Conservation (phyloP, 202 grass and related monocot species). For the Hordeum pubiflorum region DNA sequence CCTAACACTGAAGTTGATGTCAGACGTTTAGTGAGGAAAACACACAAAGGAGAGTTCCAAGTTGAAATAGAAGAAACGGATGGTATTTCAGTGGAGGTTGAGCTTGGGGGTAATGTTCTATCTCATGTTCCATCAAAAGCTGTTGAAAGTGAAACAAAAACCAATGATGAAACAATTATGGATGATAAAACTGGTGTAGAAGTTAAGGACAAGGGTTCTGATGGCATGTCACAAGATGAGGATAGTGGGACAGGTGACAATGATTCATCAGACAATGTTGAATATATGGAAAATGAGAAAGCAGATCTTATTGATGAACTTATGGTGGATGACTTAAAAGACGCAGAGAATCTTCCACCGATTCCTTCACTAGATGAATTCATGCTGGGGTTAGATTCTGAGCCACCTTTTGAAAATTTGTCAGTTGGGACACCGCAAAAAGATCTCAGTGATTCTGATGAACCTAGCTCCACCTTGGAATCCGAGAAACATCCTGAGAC, state of each 20-base stretch:
- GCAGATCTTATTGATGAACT: conserved; percentile 91
- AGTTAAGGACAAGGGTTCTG: conserved; percentile 47
- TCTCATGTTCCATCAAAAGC: conserved; percentile 39
- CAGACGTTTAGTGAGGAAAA: conserved; percentile 84
- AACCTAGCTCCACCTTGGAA: conserved; percentile 28
- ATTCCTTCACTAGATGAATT: conserved; percentile 90
- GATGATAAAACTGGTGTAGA: conserved; percentile 32
- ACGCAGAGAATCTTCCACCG: conserved; percentile 63
- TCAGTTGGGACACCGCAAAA: conserved; percentile 43
- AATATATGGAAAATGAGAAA: conserved; percentile 55
- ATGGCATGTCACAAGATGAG: conserved; percentile 30
- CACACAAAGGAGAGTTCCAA: conserved; percentile 96
- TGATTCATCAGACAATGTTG: conserved; percentile 28
- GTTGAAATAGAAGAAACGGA: conserved; percentile 81
- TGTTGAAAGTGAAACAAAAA: conserved; percentile 36
- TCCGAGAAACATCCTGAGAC: conserved; percentile 30
- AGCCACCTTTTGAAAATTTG: conserved; percentile 88
- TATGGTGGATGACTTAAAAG: conserved; percentile 82
- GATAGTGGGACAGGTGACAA: conserved; percentile 35
- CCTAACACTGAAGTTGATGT: conserved; percentile 68
- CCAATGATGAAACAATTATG: conserved; percentile 25
- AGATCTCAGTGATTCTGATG: conserved; percentile 30
- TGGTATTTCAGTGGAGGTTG: conserved; percentile 60
- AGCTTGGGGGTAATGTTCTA: conserved; percentile 53
- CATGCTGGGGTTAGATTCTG: conserved; percentile 86